Conservation (phyloP, 2,329 filamentous ascomycete genomes). For the Penicillium sp. region DNA sequence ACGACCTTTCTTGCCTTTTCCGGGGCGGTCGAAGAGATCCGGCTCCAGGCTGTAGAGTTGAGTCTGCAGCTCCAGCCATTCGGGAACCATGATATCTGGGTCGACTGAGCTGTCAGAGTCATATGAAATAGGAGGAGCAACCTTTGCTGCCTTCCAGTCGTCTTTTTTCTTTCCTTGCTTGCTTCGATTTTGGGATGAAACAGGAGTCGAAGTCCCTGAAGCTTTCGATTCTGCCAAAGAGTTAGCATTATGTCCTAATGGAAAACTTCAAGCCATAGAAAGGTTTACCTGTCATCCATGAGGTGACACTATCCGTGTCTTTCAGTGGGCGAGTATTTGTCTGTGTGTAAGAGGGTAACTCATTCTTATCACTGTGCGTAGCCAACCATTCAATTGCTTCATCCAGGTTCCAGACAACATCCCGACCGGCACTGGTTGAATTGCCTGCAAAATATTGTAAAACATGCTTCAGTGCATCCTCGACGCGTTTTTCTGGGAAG, state of each 20-base stretch:
- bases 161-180: conserved; percentile 29
- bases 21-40: conserved; percentile 47
- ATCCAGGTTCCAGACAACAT: conserved; percentile 78
- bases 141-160: conserved; percentile 27
- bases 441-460: conserved; percentile 67
- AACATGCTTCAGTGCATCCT: conserved; percentile 64
- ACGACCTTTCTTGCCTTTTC: conserved; percentile 45
- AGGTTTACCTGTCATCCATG: conserved; percentile 40
- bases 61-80: conserved; percentile 73
- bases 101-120: conserved; percentile 66
- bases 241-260: conserved; percentile 28
- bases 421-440: conserved; percentile 53
- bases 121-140: conserved; percentile 30
- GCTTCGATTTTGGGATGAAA: conserved; percentile 23
- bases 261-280: conserved; percentile 9
- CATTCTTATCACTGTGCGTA: conserved; percentile 66
- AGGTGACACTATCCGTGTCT: conserved; percentile 33
- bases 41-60: conserved; percentile 64
- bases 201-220: conserved; percentile 29
- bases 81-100: conserved; percentile 70
- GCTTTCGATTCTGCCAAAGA: conserved; percentile 31
- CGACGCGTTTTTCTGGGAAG: conserved; percentile 64
- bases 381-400: conserved; percentile 89
- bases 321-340: conserved; percentile 30
- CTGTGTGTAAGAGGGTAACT: conserved; percentile 71